Conservation (phyloP, 2,329 filamentous ascomycete species). For the Penicillium sp. region DNA sequence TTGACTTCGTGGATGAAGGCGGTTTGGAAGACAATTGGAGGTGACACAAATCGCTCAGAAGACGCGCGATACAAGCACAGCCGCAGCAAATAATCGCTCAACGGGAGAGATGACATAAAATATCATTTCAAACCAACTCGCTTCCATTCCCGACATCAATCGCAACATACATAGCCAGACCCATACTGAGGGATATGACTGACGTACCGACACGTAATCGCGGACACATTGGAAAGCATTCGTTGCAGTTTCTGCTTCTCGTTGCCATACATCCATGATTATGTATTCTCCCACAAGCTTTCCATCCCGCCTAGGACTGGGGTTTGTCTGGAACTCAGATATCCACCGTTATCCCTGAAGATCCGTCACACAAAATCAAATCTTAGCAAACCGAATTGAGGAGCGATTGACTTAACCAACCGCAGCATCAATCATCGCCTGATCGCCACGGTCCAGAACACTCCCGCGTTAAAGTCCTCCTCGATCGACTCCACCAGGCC, state of each 20-base stretch:
- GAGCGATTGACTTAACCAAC: not conserved
- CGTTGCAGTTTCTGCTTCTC: not conserved
- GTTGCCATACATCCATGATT: not conserved
- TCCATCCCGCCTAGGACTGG: not conserved
- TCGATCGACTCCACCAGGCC: not conserved
- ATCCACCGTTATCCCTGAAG: not conserved
- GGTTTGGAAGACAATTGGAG: not conserved
- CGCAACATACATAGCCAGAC: not conserved
- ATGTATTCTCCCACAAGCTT: not conserved
- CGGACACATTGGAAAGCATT: not conserved
- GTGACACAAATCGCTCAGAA: not conserved
- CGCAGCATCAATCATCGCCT: not conserved
- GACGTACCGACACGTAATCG: not conserved
- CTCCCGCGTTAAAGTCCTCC: not conserved
- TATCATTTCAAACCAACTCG: not conserved
- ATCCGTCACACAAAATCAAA: not conserved
- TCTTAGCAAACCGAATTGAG: not conserved
- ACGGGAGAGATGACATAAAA: not conserved
- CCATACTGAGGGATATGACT: not conserved
- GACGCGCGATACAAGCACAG: not conserved
- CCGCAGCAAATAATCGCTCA: not conserved
- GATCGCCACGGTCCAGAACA: conserved; percentile 3
- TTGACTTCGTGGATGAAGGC: not conserved
- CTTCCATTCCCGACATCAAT: not conserved
- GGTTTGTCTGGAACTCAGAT: not conserved